Percentiles rank a stretch among this genome's conserved stretches.
Evolutionary conservation across 1,284 basidiomycete species (phyloP).

Genomic region (Inonotus hispidus): DNA sequence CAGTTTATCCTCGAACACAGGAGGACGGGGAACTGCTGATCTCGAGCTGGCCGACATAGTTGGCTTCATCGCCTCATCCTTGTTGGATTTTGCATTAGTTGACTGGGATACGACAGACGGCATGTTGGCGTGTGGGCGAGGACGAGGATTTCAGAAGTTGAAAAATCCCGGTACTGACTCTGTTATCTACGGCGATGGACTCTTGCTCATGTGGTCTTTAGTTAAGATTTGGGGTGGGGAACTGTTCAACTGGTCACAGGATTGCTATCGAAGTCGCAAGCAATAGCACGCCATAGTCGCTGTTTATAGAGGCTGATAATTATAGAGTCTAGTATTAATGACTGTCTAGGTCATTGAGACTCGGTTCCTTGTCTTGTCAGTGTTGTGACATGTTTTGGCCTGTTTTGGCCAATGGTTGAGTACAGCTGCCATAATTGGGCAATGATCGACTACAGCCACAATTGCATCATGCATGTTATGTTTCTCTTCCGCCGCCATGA

Average conservation of each 20-base stretch:
- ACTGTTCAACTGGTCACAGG: not conserved
- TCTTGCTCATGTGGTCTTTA: not conserved
- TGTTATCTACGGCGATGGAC: no score
- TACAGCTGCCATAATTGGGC: no score
- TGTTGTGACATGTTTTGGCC: no score
- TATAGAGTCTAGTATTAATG: no score
- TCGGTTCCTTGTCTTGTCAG: no score
- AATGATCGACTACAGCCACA: no score
- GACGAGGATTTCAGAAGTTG: not conserved
- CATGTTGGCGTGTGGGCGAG: not conserved
- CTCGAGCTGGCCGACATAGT: not conserved
- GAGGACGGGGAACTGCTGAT: slow-evolving; percentile 21
- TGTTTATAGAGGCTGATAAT: no score
- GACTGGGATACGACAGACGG: not conserved
- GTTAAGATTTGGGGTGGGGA: not conserved
- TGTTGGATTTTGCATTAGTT: not conserved
- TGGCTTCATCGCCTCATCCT: slow-evolving; percentile 2
- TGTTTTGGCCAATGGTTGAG: no score
- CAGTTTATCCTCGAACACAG: slow-evolving; percentile 34
- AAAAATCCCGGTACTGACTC: not conserved
- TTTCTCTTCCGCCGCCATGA: no score
- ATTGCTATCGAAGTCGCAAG: not conserved
- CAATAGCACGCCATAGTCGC: not conserved
- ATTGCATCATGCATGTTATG: no score
- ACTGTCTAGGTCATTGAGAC: no score